Evolutionary conservation across 768 basidiomycete species (phyloP).

Genomic region (Russula earlei): DNA sequence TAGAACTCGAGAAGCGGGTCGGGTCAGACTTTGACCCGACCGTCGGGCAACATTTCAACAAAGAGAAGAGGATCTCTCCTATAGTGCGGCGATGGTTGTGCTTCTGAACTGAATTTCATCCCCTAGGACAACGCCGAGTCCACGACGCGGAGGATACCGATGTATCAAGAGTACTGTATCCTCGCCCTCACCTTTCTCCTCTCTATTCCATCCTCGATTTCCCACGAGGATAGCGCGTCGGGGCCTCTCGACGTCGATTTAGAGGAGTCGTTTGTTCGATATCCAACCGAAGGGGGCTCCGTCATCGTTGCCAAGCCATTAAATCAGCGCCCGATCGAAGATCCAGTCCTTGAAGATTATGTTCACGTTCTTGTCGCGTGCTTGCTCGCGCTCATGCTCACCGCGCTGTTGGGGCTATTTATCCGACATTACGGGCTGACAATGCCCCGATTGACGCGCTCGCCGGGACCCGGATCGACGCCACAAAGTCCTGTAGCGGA

Average conservation of each 20-base stretch:
- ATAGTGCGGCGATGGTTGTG: background rate
- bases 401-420: constrained; percentile 3
- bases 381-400: constrained; percentile 7
- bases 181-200: background rate
- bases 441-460: background rate
- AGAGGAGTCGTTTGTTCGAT: background rate
- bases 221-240: background rate
- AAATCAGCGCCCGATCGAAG: background rate
- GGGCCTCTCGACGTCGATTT: background rate
- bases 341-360: constrained; percentile 2
- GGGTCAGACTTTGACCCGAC: background rate
- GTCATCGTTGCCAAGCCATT: constrained; percentile 7
- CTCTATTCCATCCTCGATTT: background rate
- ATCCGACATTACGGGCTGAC: constrained; percentile 12
- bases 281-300: background rate
- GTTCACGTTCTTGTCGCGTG: constrained; percentile 14
- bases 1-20: background rate
- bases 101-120: background rate
- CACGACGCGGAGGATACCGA: background rate
- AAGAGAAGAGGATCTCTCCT: background rate
- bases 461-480: background rate
- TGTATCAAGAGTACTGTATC: background rate
- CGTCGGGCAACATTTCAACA: background rate
- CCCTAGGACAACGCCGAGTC: background rate
- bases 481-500: background rate